phyloP scores from a whole-genome alignment of 148 eudicot species.

The Silene latifolia region DNA sequence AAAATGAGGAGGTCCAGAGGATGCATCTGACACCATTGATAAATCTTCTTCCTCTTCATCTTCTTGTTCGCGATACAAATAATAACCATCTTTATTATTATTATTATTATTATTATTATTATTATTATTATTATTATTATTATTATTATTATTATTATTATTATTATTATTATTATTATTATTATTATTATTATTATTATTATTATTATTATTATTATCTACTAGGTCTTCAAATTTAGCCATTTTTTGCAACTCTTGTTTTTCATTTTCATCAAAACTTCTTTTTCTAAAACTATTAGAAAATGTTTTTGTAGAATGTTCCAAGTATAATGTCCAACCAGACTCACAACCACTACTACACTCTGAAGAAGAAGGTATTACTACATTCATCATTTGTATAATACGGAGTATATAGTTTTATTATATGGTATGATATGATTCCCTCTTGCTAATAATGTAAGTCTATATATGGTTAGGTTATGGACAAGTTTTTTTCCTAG shows the following conservation, averaged over 20 bases:
- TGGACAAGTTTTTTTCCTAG: too few relatives aligned
- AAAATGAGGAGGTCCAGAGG: slow-evolving; percentile 35
- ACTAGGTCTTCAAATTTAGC: background rate
- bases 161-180: too few relatives aligned
- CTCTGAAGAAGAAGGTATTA: slow-evolving; percentile 17
- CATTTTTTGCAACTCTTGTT: background rate
- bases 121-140: too few relatives aligned
- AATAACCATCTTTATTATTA: background rate
- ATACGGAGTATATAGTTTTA: background rate
- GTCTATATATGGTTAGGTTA: background rate
- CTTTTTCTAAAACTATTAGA: background rate
- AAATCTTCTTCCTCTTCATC: slow-evolving; percentile 21
- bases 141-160: too few relatives aligned
- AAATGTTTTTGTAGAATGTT: slow-evolving; percentile 16
- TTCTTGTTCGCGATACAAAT: background rate
- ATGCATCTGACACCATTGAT: slow-evolving; percentile 37
- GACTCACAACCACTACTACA: slow-evolving; percentile 35
- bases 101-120: too few relatives aligned
- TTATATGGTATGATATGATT: background rate
- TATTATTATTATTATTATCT: too few relatives aligned
- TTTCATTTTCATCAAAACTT: background rate
- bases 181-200: too few relatives aligned
- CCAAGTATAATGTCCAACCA: slow-evolving; percentile 37
- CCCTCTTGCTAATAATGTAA: background rate
- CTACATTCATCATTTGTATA: slow-evolving; percentile 16